Base-by-base conservation (phyloP, 2,329 filamentous ascomycete genomes). In the Trichoderma semiorbis region DNA sequence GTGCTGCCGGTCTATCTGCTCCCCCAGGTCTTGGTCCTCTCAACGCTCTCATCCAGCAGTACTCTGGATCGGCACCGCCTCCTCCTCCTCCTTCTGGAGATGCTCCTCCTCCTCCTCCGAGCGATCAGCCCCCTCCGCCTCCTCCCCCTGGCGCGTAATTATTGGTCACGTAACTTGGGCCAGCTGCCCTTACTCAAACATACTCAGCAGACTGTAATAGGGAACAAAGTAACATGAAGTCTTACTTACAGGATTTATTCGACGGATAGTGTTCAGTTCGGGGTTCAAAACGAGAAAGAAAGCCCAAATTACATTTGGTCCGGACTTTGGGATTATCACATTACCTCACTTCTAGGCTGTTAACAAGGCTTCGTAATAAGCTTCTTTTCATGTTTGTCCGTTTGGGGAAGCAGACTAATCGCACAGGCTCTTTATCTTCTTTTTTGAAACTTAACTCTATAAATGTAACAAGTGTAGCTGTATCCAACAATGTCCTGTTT, bases 41-140 rank as follows among this genome's bases (percentile, higher is more conserved):
- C 73, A 90, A 87, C 78, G 88, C 89, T 61, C 84, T 93, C 72
- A 90, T 92, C 77, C 89, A 92, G 80, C 90, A 91, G 77, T 93
- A 89, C 74, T 84, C 87, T 50, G 83, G 83, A 74, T 84, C 85
- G 62, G 82, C 81, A 36, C 83, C 86, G 71, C 90, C 90, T 30
- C 88, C 90, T 1, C 88, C 89, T n/a, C 88, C 89, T 24, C 87
- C 88, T 28, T 87, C 88, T 73, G 79, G 81, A 55, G 80, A 82
- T 57, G 79, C 85, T 34, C 83, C 86, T 69, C 86, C 87, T 67
- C 89, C 90, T 69, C 89, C 90, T 47, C 89, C 89, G 18, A 71
- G 64, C 64, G 70, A 72, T 32, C 69, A 73, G 39, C 72, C 63
- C 28, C 84, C 86, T 70, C 86, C 87, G 65, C 89, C 90, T 71